A percentile compares a stretch with the other conserved stretches of the same genome.
Conservation (phyloP, 306 rosid species). For the Ziziphus jujuba region DNA sequence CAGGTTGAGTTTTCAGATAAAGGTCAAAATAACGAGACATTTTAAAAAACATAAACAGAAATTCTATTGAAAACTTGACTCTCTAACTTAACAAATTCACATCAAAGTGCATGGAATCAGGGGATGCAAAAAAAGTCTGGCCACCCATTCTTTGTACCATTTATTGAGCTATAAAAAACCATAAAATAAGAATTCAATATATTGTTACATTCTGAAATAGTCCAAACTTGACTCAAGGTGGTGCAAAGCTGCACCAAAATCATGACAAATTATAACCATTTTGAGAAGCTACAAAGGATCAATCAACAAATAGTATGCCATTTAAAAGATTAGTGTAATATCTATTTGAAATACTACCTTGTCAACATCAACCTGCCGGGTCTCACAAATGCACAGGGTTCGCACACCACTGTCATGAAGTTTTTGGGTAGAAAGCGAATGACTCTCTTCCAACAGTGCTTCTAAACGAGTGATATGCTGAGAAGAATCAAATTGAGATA, state of each 20-base stretch:
- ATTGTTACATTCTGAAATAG: too few relatives aligned
- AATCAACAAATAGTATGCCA: not conserved
- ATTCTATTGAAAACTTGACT: not conserved
- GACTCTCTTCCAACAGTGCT: slow-evolving; percentile 64
- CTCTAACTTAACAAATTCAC: not conserved
- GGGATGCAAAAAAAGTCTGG: not conserved
- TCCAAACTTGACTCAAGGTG: not conserved
- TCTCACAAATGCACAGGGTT: slow-evolving; percentile 72
- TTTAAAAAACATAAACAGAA: not conserved
- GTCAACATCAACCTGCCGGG: slow-evolving; percentile 60
- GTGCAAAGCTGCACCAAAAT: not conserved
- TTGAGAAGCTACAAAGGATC: not conserved
- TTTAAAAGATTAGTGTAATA: slow-evolving; percentile 13
- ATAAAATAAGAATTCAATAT: not conserved
- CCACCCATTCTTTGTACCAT: not conserved
- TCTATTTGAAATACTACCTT: slow-evolving; percentile 50
- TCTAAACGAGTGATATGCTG: slow-evolving; percentile 74
- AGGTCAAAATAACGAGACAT: not conserved
- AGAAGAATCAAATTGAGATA: slow-evolving; percentile 21
- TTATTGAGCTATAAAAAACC: not conserved
- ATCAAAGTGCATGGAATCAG: not conserved
- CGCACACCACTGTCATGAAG: slow-evolving; percentile 80
- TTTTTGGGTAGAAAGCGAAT: slow-evolving; percentile 50
- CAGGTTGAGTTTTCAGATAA: not conserved
- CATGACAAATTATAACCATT: not conserved